A percentile compares a stretch with the other conserved stretches of the same genome.
These are phyloP conservation scores for Erodium trifolium DNA, from an alignment of 441 rosid species.

Conservation along the genomic window DNA sequence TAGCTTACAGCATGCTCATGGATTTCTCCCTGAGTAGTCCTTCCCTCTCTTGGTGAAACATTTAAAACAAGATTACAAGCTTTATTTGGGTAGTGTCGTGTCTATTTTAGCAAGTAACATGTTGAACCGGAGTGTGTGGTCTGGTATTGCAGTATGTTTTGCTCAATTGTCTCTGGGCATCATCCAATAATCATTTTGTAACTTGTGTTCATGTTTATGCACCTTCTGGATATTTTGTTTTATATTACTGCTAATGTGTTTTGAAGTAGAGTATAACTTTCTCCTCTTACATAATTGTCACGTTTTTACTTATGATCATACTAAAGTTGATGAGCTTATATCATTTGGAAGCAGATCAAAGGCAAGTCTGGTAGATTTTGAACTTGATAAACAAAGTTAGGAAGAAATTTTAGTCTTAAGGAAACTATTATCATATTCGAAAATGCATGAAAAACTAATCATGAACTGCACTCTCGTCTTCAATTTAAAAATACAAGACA, in stretches of 20 bases:
- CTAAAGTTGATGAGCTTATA: background rate
- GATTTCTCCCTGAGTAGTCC: background rate
- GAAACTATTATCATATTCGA: background rate
- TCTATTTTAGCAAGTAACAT: background rate
- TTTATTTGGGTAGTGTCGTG: background rate
- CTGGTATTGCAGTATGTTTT: background rate
- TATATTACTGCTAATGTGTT: background rate
- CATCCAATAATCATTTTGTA: background rate
- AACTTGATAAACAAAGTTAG: background rate
- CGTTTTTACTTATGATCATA: background rate
- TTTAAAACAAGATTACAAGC: background rate
- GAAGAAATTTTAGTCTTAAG: conserved; percentile 4
- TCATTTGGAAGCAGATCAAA: background rate
- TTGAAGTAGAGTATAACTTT: background rate
- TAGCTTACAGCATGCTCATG: background rate
- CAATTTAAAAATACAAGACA: background rate
- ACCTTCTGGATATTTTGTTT: background rate
- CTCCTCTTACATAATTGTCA: background rate
- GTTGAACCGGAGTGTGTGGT: background rate
- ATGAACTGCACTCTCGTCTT: background rate
- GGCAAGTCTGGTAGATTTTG: background rate
- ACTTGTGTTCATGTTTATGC: background rate
- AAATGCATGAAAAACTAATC: background rate
- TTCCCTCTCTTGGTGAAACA: background rate
- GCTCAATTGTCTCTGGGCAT: background rate